Evolutionary conservation across 306 rosid genomes (phyloP).

Genomic region (Vicia sativa): DNA sequence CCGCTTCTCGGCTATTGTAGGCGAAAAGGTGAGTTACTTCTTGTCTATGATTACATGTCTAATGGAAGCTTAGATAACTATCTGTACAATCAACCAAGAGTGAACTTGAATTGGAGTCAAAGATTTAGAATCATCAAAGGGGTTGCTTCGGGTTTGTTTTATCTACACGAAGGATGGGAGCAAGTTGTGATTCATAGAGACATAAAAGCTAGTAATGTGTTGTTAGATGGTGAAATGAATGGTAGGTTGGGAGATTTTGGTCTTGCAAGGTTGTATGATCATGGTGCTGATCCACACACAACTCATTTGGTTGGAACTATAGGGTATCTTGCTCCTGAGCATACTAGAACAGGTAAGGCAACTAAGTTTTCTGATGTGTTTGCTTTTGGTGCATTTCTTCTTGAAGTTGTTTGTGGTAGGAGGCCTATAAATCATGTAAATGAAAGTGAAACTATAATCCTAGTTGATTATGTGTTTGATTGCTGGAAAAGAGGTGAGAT

Average conservation of each 20-base stretch:
- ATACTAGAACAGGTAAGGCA: constrained; percentile 60
- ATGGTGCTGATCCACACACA: constrained; percentile 64
- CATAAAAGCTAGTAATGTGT: constrained; percentile 74
- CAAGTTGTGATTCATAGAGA: constrained; percentile 78
- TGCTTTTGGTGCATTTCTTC: constrained; percentile 67
- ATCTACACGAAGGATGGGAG: constrained; percentile 77
- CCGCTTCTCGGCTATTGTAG: constrained; percentile 67
- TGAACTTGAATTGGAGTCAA: constrained; percentile 58
- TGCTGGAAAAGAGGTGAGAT: constrained; percentile 52
- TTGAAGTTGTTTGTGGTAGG: constrained; percentile 73
- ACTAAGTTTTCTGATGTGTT: constrained; percentile 60
- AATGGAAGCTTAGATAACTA: constrained; percentile 75
- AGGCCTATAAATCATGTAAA: constrained; percentile 56
- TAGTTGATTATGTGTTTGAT: constrained; percentile 61
- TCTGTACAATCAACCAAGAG: constrained; percentile 42
- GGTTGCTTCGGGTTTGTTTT: constrained; percentile 59
- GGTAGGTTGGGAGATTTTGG: constrained; percentile 81
- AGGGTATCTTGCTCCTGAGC: constrained; percentile 77
- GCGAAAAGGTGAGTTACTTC: constrained; percentile 57
- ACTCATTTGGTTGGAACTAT: constrained; percentile 73
- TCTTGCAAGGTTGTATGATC: constrained; percentile 66
- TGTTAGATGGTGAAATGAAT: constrained; percentile 61
- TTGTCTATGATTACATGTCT: constrained; percentile 74
- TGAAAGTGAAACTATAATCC: constrained; percentile 38
- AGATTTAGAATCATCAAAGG: constrained; percentile 59